Base-by-base conservation (phyloP, 2,329 filamentous ascomycete species). In the Aspergillus novoparasiticus region DNA sequence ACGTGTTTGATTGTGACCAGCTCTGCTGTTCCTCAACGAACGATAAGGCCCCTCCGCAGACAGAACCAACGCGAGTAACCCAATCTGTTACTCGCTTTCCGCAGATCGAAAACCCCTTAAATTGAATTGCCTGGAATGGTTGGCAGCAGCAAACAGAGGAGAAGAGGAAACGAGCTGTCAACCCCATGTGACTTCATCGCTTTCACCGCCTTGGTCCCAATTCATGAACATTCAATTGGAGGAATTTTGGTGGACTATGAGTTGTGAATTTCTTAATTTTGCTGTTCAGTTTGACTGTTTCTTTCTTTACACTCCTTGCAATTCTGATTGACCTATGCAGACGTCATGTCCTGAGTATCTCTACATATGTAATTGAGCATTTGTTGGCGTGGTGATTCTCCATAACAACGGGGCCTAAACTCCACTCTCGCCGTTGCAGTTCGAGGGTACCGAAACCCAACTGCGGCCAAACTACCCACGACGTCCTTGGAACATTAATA, bases 111-210 rank as follows among this genome's bases (percentile, higher is more conserved):
- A n/a, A 12, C 8, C 19, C 19, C 12, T 26, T 19, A 2, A 32
- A 11, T 12, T 16, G 46, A 30, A 28, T 30, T 50, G 16, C 26
- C 16, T 34, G 48, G 19, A 30, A 30, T 32, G 48, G 48, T 34
- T 51, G 19, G 28, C 28, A 51, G 48, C 16, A 34, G 11, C 28
- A 51, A 34, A 6, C 16, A 32, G 16, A 32, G 30, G 16, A 32
- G 26, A 51, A 30, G 16, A 60, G 60, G 59, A 59, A 64, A 60
- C 45, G 50, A 69, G 65, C 65, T 72, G 69, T 72, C 70, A 68
- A 70, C 63, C 62, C 68, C 72, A 73, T 76, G 70, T 69, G 73
- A 73, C 71, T 69, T 73, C 72, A 73, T 70, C 70, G 70, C 67
- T 69, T 51, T 67, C 63, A 69, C 68, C 68, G 68, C 66, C 65